Evolutionary conservation across 2,329 filamentous ascomycete genomes (phyloP).

Genomic region (Juglanconis juglandina): DNA sequence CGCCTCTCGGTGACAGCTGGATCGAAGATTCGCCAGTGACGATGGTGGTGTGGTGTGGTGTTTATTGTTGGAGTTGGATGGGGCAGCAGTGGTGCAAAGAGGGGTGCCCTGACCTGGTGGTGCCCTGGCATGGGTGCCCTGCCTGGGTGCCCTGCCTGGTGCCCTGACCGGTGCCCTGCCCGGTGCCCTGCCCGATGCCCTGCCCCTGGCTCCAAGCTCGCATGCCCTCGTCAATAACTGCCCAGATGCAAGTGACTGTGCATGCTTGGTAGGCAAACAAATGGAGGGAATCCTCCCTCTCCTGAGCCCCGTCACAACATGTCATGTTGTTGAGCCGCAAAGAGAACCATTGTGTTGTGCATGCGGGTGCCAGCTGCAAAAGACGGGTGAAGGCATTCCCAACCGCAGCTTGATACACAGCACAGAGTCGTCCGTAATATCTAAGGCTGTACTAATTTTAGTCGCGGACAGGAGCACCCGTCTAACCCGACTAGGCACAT

Average conservation of each 20-base stretch:
- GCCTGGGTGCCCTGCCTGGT: no score
- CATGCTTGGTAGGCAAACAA: no score
- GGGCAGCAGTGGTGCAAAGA: background rate
- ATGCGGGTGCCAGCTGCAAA: background rate
- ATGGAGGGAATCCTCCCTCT: no score
- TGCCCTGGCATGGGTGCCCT: background rate
- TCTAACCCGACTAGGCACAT: no score
- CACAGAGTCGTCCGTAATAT: background rate
- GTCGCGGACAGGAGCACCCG: background rate
- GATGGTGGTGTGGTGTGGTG: background rate
- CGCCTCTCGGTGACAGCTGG: slow-evolving; percentile 19
- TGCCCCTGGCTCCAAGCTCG: no score
- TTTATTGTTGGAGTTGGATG: background rate
- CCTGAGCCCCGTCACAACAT: background rate
- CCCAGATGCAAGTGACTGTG: no score
- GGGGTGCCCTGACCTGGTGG: background rate
- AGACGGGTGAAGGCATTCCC: background rate
- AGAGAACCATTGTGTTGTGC: background rate
- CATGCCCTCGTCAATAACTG: no score
- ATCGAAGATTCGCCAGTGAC: slow-evolving; percentile 18
- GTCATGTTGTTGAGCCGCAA: background rate
- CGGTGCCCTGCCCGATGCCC: no score
- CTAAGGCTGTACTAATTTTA: background rate
- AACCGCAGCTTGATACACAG: background rate
- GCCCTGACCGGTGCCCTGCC: no score